Percentiles rank a stretch among this genome's conserved stretches.
Evolutionary conservation across 306 rosid species (phyloP).

Genomic region (Hippophae gyantsensis): DNA sequence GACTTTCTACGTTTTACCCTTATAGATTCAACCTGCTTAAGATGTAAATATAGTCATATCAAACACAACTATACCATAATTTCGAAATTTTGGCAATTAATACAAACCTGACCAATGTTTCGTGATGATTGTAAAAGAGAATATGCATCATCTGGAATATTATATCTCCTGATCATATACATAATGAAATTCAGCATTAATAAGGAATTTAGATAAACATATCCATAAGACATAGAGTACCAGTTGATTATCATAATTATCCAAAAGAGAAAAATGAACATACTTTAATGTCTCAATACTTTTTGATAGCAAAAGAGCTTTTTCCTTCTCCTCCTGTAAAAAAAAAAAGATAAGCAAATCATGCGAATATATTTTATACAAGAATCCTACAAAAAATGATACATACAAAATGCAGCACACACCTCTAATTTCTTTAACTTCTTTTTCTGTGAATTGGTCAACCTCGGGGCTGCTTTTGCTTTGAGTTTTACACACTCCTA

Average conservation of each 20-base stretch:
- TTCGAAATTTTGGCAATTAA: slow-evolving; percentile 3
- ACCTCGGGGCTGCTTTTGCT: slow-evolving; percentile 34
- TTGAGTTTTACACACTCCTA: slow-evolving; percentile 30
- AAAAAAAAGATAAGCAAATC: slow-evolving; percentile 7
- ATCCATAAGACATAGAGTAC: background rate
- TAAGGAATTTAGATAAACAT: slow-evolving; percentile 6
- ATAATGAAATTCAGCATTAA: slow-evolving; percentile 9
- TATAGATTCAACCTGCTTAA: slow-evolving; percentile 52
- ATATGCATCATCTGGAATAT: slow-evolving; percentile 62
- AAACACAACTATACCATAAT: slow-evolving; percentile 1
- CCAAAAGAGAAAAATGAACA: slow-evolving; percentile 10
- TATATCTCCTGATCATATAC: slow-evolving; percentile 42
- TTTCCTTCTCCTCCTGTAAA: slow-evolving; percentile 62
- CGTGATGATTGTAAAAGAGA: slow-evolving; percentile 58
- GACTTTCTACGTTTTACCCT: slow-evolving; percentile 54
- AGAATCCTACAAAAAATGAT: slow-evolving; percentile 9
- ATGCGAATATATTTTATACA: slow-evolving; percentile 14
- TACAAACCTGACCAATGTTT: slow-evolving; percentile 62
- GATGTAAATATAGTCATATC: slow-evolving; percentile 1
- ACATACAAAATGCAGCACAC: slow-evolving; percentile 4
- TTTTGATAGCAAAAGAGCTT: slow-evolving; percentile 37
- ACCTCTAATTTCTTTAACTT: slow-evolving; percentile 76
- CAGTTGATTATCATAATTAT: background rate
- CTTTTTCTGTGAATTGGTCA: slow-evolving; percentile 65
- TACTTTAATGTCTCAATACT: slow-evolving; percentile 64